phyloP scores from a whole-genome alignment of 495 filamentous ascomycete species.

The Ramalina intermedia region DNA sequence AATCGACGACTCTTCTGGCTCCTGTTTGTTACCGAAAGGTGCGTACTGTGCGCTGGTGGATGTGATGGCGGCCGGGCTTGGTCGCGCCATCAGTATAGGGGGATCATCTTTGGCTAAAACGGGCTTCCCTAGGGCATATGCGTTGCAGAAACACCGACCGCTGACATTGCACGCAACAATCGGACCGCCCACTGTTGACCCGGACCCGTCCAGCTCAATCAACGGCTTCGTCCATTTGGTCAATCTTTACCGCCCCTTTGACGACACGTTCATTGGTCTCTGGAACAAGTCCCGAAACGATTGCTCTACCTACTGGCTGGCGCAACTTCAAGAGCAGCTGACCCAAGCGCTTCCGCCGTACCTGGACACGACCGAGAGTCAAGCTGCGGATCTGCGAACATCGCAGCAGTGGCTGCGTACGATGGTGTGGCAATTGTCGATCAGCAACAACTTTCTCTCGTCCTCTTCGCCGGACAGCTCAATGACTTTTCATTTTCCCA shows the following conservation, averaged over 20 bases:
- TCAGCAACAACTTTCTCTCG: conserved; percentile 38
- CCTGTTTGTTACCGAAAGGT: conserved; percentile 47
- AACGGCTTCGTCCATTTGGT: conserved; percentile 51
- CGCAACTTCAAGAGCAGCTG: conserved; percentile 49
- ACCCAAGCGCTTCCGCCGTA: conserved; percentile 46
- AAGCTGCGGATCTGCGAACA: conserved; percentile 52
- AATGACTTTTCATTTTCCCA: conserved; percentile 54
- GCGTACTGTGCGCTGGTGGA: conserved; percentile 3
- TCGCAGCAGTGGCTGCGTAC: conserved; percentile 80
- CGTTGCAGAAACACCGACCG: conserved; percentile 60
- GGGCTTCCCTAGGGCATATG: conserved; percentile 43
- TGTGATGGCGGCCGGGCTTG: no score
- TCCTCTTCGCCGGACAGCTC: conserved; percentile 35
- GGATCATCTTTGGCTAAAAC: conserved; percentile 1
- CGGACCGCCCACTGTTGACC: conserved; percentile 45
- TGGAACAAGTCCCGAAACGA: conserved; percentile 58
- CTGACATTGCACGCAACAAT: conserved; percentile 52
- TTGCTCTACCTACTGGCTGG: conserved; percentile 43
- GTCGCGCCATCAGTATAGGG: no score
- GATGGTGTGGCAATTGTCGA: conserved; percentile 59
- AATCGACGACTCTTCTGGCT: conserved; percentile 49
- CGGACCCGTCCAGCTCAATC: conserved; percentile 28
- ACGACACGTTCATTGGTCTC: conserved; percentile 50
- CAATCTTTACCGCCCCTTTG: conserved; percentile 55
- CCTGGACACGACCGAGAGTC: conserved; percentile 48